These are phyloP conservation scores for Hyparrhenia diplandra DNA, from an alignment of 176 grass and related monocot genomes.

Conservation along the genomic window DNA sequence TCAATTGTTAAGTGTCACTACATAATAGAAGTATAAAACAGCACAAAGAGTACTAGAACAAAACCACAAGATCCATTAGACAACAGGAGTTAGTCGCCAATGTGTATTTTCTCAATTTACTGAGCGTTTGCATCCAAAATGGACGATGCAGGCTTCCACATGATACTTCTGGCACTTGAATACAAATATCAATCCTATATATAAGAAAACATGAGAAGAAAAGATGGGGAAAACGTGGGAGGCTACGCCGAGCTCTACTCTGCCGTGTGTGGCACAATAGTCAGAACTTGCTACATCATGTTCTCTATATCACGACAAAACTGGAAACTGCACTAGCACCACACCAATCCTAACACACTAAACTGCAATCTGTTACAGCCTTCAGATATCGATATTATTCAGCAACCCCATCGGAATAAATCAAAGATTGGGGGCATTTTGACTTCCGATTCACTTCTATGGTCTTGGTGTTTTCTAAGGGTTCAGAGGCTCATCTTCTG, in stretches of 20 bases:
- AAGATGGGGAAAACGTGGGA: neutral
- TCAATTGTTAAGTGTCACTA: no score
- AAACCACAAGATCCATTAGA: neutral
- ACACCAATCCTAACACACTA: constrained; percentile 13
- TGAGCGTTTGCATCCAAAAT: constrained; percentile 8
- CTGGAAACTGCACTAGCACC: neutral
- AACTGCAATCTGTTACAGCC: constrained; percentile 1
- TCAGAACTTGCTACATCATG: neutral
- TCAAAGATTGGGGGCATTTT: neutral
- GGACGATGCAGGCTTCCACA: constrained; percentile 13
- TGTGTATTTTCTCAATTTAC: neutral
- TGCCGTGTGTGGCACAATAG: constrained; percentile 23
- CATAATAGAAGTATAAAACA: neutral
- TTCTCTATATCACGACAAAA: constrained; percentile 29
- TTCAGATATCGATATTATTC: constrained; percentile 30
- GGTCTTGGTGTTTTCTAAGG: constrained; percentile 21
- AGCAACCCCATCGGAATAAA: neutral
- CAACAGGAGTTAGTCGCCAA: neutral
- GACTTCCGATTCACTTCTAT: neutral
- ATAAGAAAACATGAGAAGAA: constrained; percentile 1
- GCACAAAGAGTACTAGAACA: neutral
- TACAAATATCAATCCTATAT: constrained; percentile 25
- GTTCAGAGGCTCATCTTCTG: constrained; percentile 67
- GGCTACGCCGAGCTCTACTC: constrained; percentile 25
- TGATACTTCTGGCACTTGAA: neutral